These are phyloP conservation scores for Pyrenochaeta sp. DNA, from an alignment of 2,329 filamentous ascomycete genomes.

Conservation along the genomic window DNA sequence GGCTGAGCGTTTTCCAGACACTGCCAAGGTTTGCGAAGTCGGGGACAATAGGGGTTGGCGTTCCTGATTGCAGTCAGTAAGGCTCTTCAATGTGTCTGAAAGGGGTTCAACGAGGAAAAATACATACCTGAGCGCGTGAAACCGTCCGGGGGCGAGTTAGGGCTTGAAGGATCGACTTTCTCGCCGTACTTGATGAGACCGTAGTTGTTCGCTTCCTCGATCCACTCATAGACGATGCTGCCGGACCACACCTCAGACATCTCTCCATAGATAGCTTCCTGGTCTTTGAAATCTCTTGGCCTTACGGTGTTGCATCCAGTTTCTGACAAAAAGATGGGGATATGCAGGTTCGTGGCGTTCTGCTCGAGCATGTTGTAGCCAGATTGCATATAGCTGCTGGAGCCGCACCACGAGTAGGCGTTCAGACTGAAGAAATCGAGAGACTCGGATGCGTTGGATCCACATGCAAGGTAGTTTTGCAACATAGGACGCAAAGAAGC, in stretches of 20 bases:
- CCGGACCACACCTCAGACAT: constrained; percentile 79
- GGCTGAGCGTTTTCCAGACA: constrained; percentile 76
- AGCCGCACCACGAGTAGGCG: constrained; percentile 72
- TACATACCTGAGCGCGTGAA: constrained; percentile 66
- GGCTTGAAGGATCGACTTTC: constrained; percentile 56
- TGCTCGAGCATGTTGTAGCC: constrained; percentile 74
- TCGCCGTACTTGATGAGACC: constrained; percentile 80
- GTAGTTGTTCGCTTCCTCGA: constrained; percentile 83
- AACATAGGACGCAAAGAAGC: constrained; percentile 70
- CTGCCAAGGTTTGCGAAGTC: constrained; percentile 80
- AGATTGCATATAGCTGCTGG: constrained; percentile 62
- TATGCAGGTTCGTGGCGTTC: constrained; percentile 70
- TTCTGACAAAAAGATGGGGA: constrained; percentile 75
- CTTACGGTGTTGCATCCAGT: constrained; percentile 77
- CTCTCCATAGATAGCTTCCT: constrained; percentile 77
- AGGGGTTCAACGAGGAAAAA: too few relatives aligned
- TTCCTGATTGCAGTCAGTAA: constrained; percentile 50
- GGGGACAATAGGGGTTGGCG: constrained; percentile 73
- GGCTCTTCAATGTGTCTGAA: too few relatives aligned
- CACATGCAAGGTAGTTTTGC: constrained; percentile 80
- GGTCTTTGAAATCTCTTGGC: constrained; percentile 73
- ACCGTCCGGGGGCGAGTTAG: constrained; percentile 65
- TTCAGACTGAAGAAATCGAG: constrained; percentile 88
- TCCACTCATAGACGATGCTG: constrained; percentile 89
- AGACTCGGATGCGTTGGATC: constrained; percentile 68